Evolutionary conservation across 1,139 yeast species (phyloP).

Genomic region (Scheffersomyces titani): DNA sequence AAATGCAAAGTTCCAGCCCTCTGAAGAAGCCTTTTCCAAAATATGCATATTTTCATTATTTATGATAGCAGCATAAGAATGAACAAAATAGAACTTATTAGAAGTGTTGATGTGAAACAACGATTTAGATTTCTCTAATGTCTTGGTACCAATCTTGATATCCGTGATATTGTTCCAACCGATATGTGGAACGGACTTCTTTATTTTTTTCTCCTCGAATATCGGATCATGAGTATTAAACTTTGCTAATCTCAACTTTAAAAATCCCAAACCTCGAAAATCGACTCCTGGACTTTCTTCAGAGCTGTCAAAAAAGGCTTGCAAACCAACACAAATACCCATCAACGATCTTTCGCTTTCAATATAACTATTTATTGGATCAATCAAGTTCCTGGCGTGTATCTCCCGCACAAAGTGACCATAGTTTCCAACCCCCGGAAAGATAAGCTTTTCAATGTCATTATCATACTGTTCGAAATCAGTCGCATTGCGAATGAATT

Average conservation of each 20-base stretch:
- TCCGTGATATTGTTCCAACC: conserved; percentile 75
- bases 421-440: conserved; percentile 96
- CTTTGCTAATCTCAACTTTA: conserved; percentile 55
- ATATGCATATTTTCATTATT: conserved; percentile 22
- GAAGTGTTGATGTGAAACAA: conserved; percentile 65
- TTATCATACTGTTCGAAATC: conserved; percentile 39
- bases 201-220: conserved; percentile 18
- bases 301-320: conserved; percentile 72
- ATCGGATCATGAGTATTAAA: conserved; percentile 53
- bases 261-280: conserved; percentile 55
- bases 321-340: conserved; percentile 98
- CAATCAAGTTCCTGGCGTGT: conserved; percentile 58
- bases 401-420: conserved; percentile 87
- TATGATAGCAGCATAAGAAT: conserved; percentile 81
- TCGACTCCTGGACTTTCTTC: conserved; percentile 63
- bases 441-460: conserved; percentile 57
- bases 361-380: conserved; percentile 67
- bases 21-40: conserved; percentile 29
- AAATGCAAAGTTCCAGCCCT: conserved; percentile 80
- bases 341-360: conserved; percentile 76
- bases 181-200: conserved; percentile 89
- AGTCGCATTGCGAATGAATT: conserved; percentile 43
- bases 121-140: conserved; percentile 20
- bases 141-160: conserved; percentile 16
- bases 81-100: conserved; percentile 88